These are phyloP conservation scores for Flaveria bidentis DNA, from an alignment of 129 eudicot species.

Conservation along the genomic window DNA sequence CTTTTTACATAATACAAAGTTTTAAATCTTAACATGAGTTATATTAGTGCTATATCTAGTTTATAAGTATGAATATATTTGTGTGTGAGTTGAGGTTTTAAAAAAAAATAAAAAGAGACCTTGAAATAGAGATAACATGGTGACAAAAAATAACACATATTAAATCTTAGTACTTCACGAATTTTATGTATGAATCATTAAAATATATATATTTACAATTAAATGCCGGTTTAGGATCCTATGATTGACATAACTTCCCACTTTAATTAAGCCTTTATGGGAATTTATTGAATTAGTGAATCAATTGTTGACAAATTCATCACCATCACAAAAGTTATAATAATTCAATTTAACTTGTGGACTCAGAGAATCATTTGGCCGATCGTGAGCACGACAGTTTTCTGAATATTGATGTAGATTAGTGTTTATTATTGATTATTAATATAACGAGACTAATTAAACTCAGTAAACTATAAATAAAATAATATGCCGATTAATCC, in stretches of 20 bases:
- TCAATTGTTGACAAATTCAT: slow-evolving; percentile 10
- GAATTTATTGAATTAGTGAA: background rate
- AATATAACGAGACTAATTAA: background rate
- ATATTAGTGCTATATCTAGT: too few relatives aligned
- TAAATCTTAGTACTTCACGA: background rate
- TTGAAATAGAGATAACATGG: background rate
- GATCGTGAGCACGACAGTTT: slow-evolving; percentile 7
- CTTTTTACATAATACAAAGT: too few relatives aligned
- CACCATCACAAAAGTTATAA: background rate
- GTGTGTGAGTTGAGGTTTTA: too few relatives aligned
- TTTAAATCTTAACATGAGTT: too few relatives aligned
- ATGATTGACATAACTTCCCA: slow-evolving; percentile 6
- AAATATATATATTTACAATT: background rate
- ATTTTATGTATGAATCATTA: background rate
- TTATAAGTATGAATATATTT: too few relatives aligned
- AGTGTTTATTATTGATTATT: background rate
- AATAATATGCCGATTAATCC: background rate
- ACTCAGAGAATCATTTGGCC: slow-evolving; percentile 3
- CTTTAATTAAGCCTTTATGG: background rate
- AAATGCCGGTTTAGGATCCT: slow-evolving; percentile 1
- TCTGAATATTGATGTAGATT: background rate
- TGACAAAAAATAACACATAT: background rate
- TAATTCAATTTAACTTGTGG: background rate
- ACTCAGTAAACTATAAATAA: background rate
- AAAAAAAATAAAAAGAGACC: background rate